Evolutionary conservation across 1,284 basidiomycete genomes (phyloP), one percentile per base, ranked within the genome.

Genomic region (Blastosporella zonata): DNA sequence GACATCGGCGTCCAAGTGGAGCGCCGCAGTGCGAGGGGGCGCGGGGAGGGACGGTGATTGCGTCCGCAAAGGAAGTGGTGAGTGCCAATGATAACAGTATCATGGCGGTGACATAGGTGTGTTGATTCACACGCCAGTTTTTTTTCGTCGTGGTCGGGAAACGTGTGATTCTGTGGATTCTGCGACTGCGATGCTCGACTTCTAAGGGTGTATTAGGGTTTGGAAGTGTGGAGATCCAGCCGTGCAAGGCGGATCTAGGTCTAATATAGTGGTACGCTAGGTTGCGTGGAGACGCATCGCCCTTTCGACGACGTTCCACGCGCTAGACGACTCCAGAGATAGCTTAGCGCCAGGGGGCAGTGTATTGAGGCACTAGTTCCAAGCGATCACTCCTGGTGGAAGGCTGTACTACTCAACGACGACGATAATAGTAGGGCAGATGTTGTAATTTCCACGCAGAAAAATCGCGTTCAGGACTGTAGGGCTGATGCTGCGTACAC

Each of bases 191-290:
- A 18, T 3, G 18, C 21, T 22, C 9, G 10, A n/a, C 2, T 37
- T 12, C 18, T 4, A 9, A 15, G 18, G n/a, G 36, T 37, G 36
- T 37, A 37, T 37, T 27, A 15, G 23, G 39, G 22, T 41, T 34
- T 34, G 6, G 33, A 34, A 34, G 33, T 6, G 9, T 6, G 6
- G 15, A 6, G 5, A 2, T 13, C 18, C 40, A 43, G 44, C 40
- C 47, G 47, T 46, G 47, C 33, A 21, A 10, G 50, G 35, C 50
- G 45, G 36, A 43, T 46, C 25, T 20, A 7, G 43, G 21, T 7
- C 18, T 15, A 31, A 31, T 31, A 10, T n/a, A 7, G 29, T 13
- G 33, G 25, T 8, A 27, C 27, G 40, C 2, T 13, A n/a, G 4
- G 35, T 43, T 43, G 35, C 28, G 28, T 13, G 28, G 29, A 18